Evolutionary conservation across 805 yeast species (phyloP).

Genomic region (Isabelozyma rhagii): DNA sequence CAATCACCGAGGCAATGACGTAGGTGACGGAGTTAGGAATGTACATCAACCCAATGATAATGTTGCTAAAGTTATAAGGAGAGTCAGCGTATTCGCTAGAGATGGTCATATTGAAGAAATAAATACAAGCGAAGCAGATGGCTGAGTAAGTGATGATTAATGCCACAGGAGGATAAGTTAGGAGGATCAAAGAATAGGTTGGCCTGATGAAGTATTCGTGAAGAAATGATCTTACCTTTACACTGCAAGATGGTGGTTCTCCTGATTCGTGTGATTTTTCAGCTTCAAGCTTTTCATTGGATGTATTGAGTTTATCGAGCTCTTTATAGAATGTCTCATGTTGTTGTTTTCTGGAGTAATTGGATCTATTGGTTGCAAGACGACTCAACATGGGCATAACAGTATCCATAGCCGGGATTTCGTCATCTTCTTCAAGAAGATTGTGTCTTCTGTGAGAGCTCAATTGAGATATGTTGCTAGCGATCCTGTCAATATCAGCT

Average conservation of each 20-base stretch:
- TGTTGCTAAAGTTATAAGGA: constrained; percentile 68
- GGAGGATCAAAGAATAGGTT: constrained; percentile 54
- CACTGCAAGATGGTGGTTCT: constrained; percentile 1
- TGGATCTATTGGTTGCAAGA: constrained; percentile 30
- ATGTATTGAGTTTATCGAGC: neutral
- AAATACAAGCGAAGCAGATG: constrained; percentile 66
- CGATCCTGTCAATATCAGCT: constrained; percentile 25
- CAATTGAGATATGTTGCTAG: constrained; percentile 25
- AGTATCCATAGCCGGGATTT: constrained; percentile 36
- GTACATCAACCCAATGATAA: constrained; percentile 71
- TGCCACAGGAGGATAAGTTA: constrained; percentile 71
- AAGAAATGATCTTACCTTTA: constrained; percentile 1
- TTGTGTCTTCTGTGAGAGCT: neutral
- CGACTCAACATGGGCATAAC: constrained; percentile 37
- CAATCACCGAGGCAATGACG: constrained; percentile 69
- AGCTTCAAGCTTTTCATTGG: neutral
- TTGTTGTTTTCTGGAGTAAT: constrained; percentile 21
- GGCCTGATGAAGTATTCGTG: constrained; percentile 59
- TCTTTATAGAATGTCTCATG: constrained; percentile 1
- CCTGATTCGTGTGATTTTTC: neutral
- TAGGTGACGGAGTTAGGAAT: constrained; percentile 83
- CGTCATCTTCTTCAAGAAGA: constrained; percentile 12
- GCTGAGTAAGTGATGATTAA: constrained; percentile 65
- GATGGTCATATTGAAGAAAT: constrained; percentile 72
- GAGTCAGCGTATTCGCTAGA: constrained; percentile 55